These are phyloP conservation scores for Byssothecium circinans DNA, from an alignment of 2,329 filamentous ascomycete genomes.

Conservation along the genomic window DNA sequence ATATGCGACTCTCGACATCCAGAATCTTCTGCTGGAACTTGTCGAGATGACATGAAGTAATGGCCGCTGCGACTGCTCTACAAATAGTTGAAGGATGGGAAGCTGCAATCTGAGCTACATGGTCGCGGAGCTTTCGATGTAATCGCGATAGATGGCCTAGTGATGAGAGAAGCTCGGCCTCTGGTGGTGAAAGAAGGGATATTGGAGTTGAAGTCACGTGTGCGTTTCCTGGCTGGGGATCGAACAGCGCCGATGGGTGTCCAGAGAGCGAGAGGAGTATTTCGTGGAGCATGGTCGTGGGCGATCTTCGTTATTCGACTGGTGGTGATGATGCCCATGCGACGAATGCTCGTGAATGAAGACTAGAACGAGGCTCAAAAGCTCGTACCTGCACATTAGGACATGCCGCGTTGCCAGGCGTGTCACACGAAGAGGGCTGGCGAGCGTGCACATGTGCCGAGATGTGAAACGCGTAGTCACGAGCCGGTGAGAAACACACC, in stretches of 20 bases:
- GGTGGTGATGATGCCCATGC: slow-evolving; percentile 14
- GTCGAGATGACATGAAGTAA: slow-evolving; percentile 73
- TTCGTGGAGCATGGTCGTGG: slow-evolving; percentile 84
- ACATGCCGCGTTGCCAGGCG: neutral
- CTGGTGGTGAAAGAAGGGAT: slow-evolving; percentile 69
- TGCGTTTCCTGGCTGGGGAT: slow-evolving; percentile 47
- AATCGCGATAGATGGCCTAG: slow-evolving; percentile 77
- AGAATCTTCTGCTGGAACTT: slow-evolving; percentile 83
- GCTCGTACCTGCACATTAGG: slow-evolving; percentile 42
- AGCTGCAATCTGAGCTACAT: slow-evolving; percentile 67
- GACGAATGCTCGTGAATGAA: slow-evolving; percentile 29
- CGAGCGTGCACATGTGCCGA: too few species aligned
- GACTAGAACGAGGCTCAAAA: slow-evolving; percentile 37
- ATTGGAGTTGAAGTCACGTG: slow-evolving; percentile 44
- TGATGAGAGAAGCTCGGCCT: slow-evolving; percentile 77
- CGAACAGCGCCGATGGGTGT: slow-evolving; percentile 86
- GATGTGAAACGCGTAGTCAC: slow-evolving; percentile 5
- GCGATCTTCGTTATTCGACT: slow-evolving; percentile 10
- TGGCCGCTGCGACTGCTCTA: slow-evolving; percentile 79
- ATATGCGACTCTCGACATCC: slow-evolving; percentile 76
- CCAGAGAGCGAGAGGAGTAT: slow-evolving; percentile 95
- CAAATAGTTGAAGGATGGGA: slow-evolving; percentile 80
- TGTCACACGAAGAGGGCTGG: too few species aligned
- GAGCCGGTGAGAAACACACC: slow-evolving; percentile 2
- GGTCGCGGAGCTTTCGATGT: slow-evolving; percentile 70